Conservation (phyloP, 768 basidiomycete species). For the Boletus coccyginus region DNA sequence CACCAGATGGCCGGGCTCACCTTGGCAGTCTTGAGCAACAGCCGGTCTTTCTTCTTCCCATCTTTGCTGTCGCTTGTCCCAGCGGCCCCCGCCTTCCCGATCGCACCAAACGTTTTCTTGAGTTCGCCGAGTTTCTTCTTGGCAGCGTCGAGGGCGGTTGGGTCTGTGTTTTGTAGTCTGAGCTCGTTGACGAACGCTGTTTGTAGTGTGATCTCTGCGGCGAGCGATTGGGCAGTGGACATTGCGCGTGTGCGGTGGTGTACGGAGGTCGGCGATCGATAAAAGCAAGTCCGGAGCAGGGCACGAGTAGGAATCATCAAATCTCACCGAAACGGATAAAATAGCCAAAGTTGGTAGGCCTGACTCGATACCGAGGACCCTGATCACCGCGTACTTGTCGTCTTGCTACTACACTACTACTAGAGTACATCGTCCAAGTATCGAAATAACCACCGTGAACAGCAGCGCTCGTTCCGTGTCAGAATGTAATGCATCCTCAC, state of each 20-base stretch:
- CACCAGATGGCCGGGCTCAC: constrained; percentile 39
- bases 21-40: constrained; percentile 93
- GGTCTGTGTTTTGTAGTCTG: constrained; percentile 52
- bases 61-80: constrained; percentile 39
- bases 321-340: constrained; percentile 8
- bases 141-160: constrained; percentile 51
- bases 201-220: constrained; percentile 54
- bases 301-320: constrained; percentile 17
- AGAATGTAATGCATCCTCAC: background rate
- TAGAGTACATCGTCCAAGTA: too few relatives aligned
- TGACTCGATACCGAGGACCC: constrained; percentile 28
- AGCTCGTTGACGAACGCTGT: constrained; percentile 61
- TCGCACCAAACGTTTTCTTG: constrained; percentile 52
- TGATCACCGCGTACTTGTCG: constrained; percentile 2
- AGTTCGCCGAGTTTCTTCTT: constrained; percentile 71
- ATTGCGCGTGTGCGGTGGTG: constrained; percentile 30
- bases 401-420: too few relatives aligned
- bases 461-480: constrained; percentile 3
- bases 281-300: constrained; percentile 17
- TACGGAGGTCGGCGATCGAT: constrained; percentile 35
- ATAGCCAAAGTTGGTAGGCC: background rate
- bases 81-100: constrained; percentile 34
- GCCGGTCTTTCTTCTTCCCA: constrained; percentile 61
- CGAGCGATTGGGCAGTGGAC: constrained; percentile 44
- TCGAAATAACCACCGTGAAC: constrained; percentile 6